Evolutionary conservation across 345 rosid species (phyloP).

Genomic region (Toxicodendron radicans): DNA sequence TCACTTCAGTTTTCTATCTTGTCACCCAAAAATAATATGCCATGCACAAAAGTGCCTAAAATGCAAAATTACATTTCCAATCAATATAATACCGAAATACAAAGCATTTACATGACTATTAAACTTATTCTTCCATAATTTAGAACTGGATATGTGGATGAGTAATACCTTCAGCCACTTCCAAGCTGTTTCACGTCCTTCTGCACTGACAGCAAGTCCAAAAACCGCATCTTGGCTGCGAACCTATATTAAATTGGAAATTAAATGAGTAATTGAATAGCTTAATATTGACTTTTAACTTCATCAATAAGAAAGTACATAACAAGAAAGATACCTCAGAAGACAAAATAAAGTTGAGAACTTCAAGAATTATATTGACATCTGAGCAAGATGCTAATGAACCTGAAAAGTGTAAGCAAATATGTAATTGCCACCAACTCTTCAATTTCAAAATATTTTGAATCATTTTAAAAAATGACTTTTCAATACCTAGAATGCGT

Average conservation of each 20-base stretch:
- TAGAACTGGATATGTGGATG: not conserved
- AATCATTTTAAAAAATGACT: slow-evolving; percentile 1
- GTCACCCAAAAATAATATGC: not conserved
- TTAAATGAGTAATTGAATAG: not conserved
- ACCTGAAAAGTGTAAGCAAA: slow-evolving; percentile 41
- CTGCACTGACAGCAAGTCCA: slow-evolving; percentile 69
- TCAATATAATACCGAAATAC: not conserved
- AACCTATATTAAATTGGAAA: slow-evolving; percentile 45
- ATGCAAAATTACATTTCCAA: not conserved
- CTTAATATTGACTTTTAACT: slow-evolving; percentile 1
- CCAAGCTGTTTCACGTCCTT: slow-evolving; percentile 98
- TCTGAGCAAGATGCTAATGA: slow-evolving; percentile 72
- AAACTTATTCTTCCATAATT: not conserved
- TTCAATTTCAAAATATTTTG: slow-evolving; percentile 1
- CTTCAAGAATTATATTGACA: slow-evolving; percentile 58
- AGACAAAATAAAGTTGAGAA: slow-evolving; percentile 69
- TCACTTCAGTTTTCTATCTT: not conserved
- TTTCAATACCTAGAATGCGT: slow-evolving; percentile 67
- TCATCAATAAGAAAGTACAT: not conserved
- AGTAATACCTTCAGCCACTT: slow-evolving; percentile 72
- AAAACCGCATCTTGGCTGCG: slow-evolving; percentile 83
- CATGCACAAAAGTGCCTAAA: not conserved
- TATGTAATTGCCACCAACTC: slow-evolving; percentile 3
- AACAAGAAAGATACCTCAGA: slow-evolving; percentile 57
- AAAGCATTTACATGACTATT: not conserved